Conservation (phyloP, 2,329 filamentous ascomycete species). For the Cladobotryum protrusum region DNA sequence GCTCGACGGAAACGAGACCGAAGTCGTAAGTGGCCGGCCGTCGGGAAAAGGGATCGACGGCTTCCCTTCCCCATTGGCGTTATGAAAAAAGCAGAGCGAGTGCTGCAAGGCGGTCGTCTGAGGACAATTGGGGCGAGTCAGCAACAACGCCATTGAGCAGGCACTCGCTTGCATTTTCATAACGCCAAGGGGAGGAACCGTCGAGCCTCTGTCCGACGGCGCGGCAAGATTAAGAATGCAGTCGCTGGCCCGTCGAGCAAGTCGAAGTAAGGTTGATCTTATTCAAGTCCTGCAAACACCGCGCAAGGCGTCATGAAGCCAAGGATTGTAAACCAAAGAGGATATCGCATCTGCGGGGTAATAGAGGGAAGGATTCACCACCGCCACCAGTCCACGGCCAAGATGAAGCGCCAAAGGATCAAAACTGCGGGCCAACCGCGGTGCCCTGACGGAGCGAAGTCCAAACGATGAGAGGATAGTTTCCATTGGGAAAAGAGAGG, state of each 20-base stretch:
- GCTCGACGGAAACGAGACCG: slow-evolving; percentile 4
- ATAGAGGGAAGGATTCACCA: slow-evolving; percentile 11
- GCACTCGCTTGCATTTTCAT: slow-evolving; percentile 12
- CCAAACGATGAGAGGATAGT: slow-evolving; percentile 35
- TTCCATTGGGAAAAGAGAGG: slow-evolving; percentile 41
- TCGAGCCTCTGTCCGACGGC: slow-evolving; percentile 14
- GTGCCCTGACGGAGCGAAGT: slow-evolving; percentile 41
- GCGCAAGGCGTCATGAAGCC: background rate
- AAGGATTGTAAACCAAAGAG: slow-evolving; percentile 10
- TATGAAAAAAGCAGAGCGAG: slow-evolving; percentile 12
- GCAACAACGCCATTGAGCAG: slow-evolving; percentile 10
- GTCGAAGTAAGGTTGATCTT: slow-evolving; percentile 4
- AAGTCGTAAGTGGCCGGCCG: slow-evolving; percentile 12
- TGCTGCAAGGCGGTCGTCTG: slow-evolving; percentile 10
- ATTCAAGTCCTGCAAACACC: slow-evolving; percentile 2
- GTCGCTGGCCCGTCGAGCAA: slow-evolving; percentile 7
- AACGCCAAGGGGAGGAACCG: slow-evolving; percentile 16
- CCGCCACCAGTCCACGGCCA: slow-evolving; percentile 8
- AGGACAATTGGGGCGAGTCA: too few species aligned
- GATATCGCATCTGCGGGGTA: background rate
- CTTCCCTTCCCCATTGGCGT: slow-evolving; percentile 16
- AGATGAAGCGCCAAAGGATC: slow-evolving; percentile 14
- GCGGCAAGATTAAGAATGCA: slow-evolving; percentile 11
- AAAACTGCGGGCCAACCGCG: slow-evolving; percentile 27
- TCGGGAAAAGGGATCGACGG: slow-evolving; percentile 14